Base-by-base conservation (phyloP, 2,329 filamentous ascomycete genomes). In the Calonectria hongkongensis region DNA sequence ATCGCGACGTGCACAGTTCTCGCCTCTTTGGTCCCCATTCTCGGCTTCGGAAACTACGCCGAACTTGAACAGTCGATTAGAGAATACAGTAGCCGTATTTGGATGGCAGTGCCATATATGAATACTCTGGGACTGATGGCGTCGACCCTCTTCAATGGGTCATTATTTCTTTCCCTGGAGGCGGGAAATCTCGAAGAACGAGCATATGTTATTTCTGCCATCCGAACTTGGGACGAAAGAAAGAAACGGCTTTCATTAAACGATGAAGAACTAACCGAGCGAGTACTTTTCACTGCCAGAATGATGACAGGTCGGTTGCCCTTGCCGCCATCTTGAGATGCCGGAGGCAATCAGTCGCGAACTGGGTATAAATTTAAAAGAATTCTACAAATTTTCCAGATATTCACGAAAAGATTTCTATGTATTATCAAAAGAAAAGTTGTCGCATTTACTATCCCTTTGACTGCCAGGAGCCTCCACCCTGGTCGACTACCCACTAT, bases 261-360 rank as follows among this genome's bases (percentile, higher is more conserved):
- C 12, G 58, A 63, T 47, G 39, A 63, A 33, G 58, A 47, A 30
- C 27, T 63, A 6, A 41, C 13, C 7, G 25, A 33, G 0, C 15
- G 18, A 16, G 30, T 63, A 18, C 25, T 47, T 13, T 63, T 63
- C 16, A 47, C 58, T 7, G 39, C 39, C 8, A 63, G 16, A 16
- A 47, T 63, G 39, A 63, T 63, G 39, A 63, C 58, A 18, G 58
- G 58, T 2, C 58, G 58, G 15, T 47, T 63, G 15, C 27, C 58
- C 16, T 7, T 47, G 3, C 58, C 39, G n/a, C 33, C 54, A 41
- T 16, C 21, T 8, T 1, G 21, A 16, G 33, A 21, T 25, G 33
- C 4, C 7, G 21, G 3, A 6, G n/a, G 2, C 18, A 30, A 25
- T 10, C 28, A n/a, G 12, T 21, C 51, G 30, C 9, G 9, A 33